A percentile compares a stretch with the other conserved stretches of the same genome.
phyloP scores from a whole-genome alignment of 202 grass and related monocot genomes.

The Panicum virgatum region DNA sequence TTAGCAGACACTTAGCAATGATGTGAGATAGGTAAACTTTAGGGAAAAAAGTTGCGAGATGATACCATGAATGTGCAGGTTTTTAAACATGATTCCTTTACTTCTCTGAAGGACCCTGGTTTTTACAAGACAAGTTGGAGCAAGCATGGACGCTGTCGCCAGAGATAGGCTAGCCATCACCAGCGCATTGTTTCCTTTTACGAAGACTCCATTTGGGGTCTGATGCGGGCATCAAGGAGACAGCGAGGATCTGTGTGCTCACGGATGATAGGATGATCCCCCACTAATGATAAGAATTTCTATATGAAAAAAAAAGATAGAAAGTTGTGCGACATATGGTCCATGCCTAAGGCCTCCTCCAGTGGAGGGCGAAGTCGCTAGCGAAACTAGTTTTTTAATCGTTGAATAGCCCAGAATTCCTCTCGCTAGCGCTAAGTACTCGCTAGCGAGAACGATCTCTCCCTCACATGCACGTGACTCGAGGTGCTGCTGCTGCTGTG shows the following conservation, averaged over 20 bases:
- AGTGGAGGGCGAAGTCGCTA: too few species aligned
- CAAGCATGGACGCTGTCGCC: background rate
- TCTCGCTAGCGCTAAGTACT: too few species aligned
- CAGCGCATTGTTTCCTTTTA: background rate
- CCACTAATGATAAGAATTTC: background rate
- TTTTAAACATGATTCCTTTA: background rate
- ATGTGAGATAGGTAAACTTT: background rate
- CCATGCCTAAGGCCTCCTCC: too few species aligned
- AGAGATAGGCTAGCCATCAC: background rate
- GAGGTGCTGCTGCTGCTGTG: too few species aligned
- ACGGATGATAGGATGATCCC: background rate
- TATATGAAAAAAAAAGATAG: background rate
- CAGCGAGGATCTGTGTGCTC: background rate
- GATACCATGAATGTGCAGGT: background rate
- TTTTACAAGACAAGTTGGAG: too few species aligned
- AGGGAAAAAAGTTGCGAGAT: background rate
- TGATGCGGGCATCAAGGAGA: slow-evolving; percentile 20
- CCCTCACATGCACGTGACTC: too few species aligned
- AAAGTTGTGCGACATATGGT: slow-evolving; percentile 11
- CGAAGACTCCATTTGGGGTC: background rate
- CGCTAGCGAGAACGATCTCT: too few species aligned
- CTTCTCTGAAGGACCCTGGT: background rate
- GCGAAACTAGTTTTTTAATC: too few species aligned
- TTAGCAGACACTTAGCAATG: too few species aligned
- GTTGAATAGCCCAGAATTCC: too few species aligned